Evolutionary conservation across 805 yeast genomes (phyloP), one percentile per base, ranked within the genome.

Genomic region (Yueomyces sinensis): DNA sequence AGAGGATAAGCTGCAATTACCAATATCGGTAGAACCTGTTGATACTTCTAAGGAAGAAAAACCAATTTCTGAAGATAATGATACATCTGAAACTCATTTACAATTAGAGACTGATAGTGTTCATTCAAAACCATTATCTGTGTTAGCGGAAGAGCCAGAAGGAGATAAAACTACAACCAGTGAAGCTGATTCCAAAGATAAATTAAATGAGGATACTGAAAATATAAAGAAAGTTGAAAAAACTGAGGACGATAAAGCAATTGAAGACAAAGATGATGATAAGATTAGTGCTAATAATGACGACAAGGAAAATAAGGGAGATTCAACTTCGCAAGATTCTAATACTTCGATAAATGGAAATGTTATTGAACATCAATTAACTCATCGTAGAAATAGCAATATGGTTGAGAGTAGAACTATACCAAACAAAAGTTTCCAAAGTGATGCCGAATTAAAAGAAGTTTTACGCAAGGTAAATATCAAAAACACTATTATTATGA

Each of bases 401-500:
- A 33, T 28, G 34, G 30, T 13, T 30, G 27, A 6, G 32, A 35
- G 4, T 29, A 24, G 7, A 23, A 20, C 16, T 23, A n/a, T n/a
- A n/a, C n/a, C n/a, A n/a, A n/a, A n/a, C n/a, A n/a, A n/a, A n/a
- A n/a, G n/a, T n/a, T n/a, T n/a, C n/a, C n/a, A n/a, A n/a, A n/a
- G n/a, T n/a, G 18, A 9, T 34, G 38, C 14, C 43, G 32, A 29
- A 36, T 17, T 22, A 4, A 68, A 63, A 19, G 59, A 66, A 27
- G 36, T 62, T 28, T 63, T 56, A 27, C 58, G 62, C 36, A 67
- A 65, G 44, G 57, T 73, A 16, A 68, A 63, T 39, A 71, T 72
- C 17, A 78, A 76, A 49, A 75, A 83, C 19, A 67, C 80, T 0
- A 83, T 89, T 50, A 94, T 91, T 30, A 82, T 86, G 31, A 87